A percentile compares a stretch with the other conserved stretches of the same genome.
phyloP scores from a whole-genome alignment of 352 stramenopile species.

The Phytopythium montanum region DNA sequence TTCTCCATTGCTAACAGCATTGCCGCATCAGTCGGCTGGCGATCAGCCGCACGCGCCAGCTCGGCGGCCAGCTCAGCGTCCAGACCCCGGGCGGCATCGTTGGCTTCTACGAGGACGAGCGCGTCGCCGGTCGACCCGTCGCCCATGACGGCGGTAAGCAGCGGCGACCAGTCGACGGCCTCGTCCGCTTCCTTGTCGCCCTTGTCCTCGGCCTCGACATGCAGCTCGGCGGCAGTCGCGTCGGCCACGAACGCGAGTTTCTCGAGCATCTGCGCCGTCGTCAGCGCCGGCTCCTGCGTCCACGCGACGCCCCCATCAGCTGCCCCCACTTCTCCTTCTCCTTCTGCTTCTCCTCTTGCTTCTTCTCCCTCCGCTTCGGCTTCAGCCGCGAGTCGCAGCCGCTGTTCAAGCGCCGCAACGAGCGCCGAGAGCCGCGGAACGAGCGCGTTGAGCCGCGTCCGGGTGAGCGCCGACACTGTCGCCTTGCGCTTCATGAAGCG shows the following conservation, averaged over 20 bases:
- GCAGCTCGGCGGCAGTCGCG: neutral
- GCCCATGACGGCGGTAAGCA: constrained; percentile 3
- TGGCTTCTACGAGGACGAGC: neutral
- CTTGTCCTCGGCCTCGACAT: neutral
- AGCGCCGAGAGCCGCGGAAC: neutral
- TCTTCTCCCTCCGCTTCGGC: neutral
- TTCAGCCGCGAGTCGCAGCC: neutral
- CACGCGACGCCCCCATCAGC: neutral
- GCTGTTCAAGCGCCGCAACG: neutral
- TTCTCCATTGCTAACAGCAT: neutral
- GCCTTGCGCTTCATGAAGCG: constrained; percentile 9
- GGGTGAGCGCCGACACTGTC: constrained; percentile 1
- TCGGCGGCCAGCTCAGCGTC: constrained; percentile 2
- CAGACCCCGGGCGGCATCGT: neutral
- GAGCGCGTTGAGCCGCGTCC: neutral
- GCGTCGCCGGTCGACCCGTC: neutral
- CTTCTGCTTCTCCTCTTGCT: neutral
- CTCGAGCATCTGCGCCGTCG: constrained; percentile 6
- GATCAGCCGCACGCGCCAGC: neutral
- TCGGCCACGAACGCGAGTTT: constrained; percentile 9
- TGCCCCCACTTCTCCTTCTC: neutral
- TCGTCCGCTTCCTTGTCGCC: neutral
- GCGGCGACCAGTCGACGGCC: neutral
- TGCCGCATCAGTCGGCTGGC: too few relatives aligned
- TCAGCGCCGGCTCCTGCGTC: constrained; percentile 4